phyloP scores from a whole-genome alignment of 2,329 filamentous ascomycete genomes.

The Onygenales sp. region DNA sequence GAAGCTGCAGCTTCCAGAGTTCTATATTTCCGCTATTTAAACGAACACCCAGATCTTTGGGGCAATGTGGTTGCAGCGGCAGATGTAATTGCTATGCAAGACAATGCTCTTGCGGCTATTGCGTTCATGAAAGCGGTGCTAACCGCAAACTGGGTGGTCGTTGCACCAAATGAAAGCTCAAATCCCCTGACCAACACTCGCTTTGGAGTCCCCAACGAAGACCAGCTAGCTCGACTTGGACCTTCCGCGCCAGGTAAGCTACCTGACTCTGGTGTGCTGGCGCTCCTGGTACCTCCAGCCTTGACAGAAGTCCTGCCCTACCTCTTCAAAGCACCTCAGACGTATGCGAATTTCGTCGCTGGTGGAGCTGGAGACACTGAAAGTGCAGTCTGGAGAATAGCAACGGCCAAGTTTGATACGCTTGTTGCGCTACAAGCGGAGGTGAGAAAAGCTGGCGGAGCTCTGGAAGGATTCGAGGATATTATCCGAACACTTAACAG shows the following conservation, averaged over 20 bases:
- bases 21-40: constrained; percentile 46
- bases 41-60: constrained; percentile 44
- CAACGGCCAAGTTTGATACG: constrained; percentile 48
- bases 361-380: constrained; percentile 47
- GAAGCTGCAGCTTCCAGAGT: constrained; percentile 46
- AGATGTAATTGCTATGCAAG: constrained; percentile 49
- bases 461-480: constrained; percentile 27
- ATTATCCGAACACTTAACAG: constrained; percentile 30
- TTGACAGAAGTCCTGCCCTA: constrained; percentile 45
- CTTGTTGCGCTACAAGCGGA: constrained; percentile 39
- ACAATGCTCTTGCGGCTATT: constrained; percentile 47
- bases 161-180: constrained; percentile 22
- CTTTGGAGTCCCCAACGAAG: constrained; percentile 33
- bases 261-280: constrained; percentile 39
- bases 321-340: constrained; percentile 47
- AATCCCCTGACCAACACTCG: constrained; percentile 15
- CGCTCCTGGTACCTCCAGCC: constrained; percentile 43
- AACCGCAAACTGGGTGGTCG: constrained; percentile 44
- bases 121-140: constrained; percentile 43
- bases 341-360: constrained; percentile 49
- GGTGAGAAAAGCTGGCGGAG: constrained; percentile 29
- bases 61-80: constrained; percentile 42
- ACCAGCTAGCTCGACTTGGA: constrained; percentile 26
- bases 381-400: constrained; percentile 48
- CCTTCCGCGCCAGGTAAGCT: constrained; percentile 26